Evolutionary conservation across 208 protist species (phyloP), one percentile per base, ranked within the genome.

Genomic region (Leishmania martiniquensis): DNA sequence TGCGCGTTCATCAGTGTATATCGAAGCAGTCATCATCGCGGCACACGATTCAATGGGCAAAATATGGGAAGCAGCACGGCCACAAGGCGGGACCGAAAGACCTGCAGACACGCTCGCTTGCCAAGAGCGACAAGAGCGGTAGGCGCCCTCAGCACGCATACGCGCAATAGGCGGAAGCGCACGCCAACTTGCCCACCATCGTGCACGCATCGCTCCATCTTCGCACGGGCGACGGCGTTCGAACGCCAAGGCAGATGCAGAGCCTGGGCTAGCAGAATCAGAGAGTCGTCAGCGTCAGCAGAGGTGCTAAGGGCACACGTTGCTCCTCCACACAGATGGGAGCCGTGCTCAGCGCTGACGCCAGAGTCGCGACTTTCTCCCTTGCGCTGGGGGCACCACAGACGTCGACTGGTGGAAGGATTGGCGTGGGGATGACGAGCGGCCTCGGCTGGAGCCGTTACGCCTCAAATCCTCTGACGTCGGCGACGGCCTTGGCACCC

Each of bases 41-140:
- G 37, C 57, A 70, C 29, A 75, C 72, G 34, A 78, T 20, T 37
- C 47, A 75, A 75, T 51, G 34, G 45, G 65, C 34, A 72, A 32
- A 71, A 52, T 42, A 63, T n/a, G 37, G 32, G 17, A 82, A 39
- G 42, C 37, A 77, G 39, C 60, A 65, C 25, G 45, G 42, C 22
- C 32, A 39, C 49, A 34, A 72, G 34, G 22, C 29, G 37, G 9
- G n/a, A 6, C 34, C 10, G 7, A 15, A 20, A 59, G n/a, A n/a
- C 34, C 44, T 10, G 25, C 65, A 32, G 25, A 49, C 39, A 25
- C 25, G 65, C 65, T 25, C 39, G 17, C 10, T 42, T 70, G 44
- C 13, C 34, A 32, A 32, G 39, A 17, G 4, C 37, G 47, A 10
- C 44, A 51, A 13, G 57, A 37, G 7, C 29, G 29, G 10, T 63